Evolutionary conservation across 2,329 filamentous ascomycete genomes (phyloP), one percentile per base, ranked within the genome.

Genomic region (Bimuria novae-zelandiae): DNA sequence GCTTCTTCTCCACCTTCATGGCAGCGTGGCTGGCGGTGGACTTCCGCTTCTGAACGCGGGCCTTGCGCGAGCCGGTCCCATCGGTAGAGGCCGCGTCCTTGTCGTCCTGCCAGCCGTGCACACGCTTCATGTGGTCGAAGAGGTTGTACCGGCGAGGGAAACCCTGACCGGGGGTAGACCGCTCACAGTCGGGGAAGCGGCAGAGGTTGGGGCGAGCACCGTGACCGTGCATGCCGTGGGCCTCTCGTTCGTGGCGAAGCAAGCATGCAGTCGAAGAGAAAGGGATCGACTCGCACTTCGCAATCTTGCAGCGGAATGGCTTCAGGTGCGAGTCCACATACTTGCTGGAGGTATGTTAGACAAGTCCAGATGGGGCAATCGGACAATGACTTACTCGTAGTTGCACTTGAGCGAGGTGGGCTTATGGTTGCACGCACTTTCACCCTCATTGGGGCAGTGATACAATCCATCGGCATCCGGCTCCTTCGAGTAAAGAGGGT

Each of bases 361-460:
- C n/a, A 50, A 39, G 19, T 16, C 44, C 36, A 51, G 32, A 19
- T 23, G 23, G 22, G 32, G 48, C 37, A 17, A n/a, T n/a, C 33
- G 29, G 16, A 55, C 42, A 40, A 32, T 39, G 55, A 78, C 90
- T 84, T 88, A 96, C 92, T 97, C 92, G 73, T 97, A 97, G 78
- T 96, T 96, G 86, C 93, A 97, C 84, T 97, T 97, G 65, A 97
- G 89, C 80, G 95, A 94, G 70, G 95, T 94, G 35, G 92, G 86
- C 78, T 90, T 89, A 85, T 97, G 93, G 75, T 84, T 89, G 84
- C 93, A 97, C 69, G 86, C 81, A 45, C 83, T 78, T 52, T 81
- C 78, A 64, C 85, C 88, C 73, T 89, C 86, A 81, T 89, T 94
- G 5, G 93, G 93, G 81, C 93, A 97, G 78, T 96, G 91, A 79